Evolutionary conservation across 2,329 filamentous ascomycete species (phyloP), one percentile per base, ranked within the genome.

Genomic region (Trichoderma sp.): DNA sequence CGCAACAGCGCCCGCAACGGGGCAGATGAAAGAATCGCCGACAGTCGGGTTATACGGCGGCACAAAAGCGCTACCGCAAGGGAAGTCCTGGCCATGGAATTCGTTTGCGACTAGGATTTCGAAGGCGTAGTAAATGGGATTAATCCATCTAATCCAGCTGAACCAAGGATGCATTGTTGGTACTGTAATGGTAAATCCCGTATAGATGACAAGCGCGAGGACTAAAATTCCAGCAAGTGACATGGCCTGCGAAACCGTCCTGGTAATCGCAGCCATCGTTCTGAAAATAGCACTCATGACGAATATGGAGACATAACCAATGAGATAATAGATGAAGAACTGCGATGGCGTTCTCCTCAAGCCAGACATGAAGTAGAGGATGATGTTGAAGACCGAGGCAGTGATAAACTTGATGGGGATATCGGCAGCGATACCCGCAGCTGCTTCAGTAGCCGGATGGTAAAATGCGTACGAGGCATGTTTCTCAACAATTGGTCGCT

Each of bases 211-310:
- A 4, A 93, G 86, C 16, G 88, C 88, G 21, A 93, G 81, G 12
- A 92, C 89, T 77, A 91, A 78, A 0, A 91, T 83, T 27, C 88
- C 88, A 0, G 88, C 85, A 2, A 88, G 80, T 0, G 86, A 85
- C 85, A 91, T 87, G 3, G 90, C 89, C 77, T 91, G 89, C 0
- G 89, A 88, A 0, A 91, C 85, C 0, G 93, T 94, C 71, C 90
- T 88, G 1, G 94, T 95, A 1, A 93, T 83, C 0, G 93, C 91
- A 0, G 91, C 93, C 79, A 96, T 91, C 0, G 91, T 93, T 31
- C 93, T 88, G 86, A 96, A 96, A 56, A 95, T 86, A 83, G 92
- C 93, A 50, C 89, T 92, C 92, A 95, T 95, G 78, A 91, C 88
- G 78, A 96, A 87, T 0, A 91, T 94, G 1, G 89, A 87, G 18